Evolutionary conservation across 345 rosid species (phyloP).

Genomic region (Combretum micranthum): DNA sequence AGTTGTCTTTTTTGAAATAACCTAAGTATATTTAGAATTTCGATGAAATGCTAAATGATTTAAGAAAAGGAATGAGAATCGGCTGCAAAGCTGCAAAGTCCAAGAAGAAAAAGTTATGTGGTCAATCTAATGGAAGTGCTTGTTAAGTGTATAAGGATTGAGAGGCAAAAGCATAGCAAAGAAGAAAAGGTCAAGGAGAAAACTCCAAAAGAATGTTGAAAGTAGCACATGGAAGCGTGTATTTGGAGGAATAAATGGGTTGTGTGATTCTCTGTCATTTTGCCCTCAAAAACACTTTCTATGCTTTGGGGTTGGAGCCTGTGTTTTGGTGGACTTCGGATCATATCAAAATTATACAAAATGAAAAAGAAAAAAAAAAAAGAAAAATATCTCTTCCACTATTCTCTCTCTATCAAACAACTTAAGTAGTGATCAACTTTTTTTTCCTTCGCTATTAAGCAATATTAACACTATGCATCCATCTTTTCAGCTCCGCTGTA

Average conservation of each 20-base stretch:
- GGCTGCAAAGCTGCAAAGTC: slow-evolving; percentile 43
- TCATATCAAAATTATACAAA: neutral
- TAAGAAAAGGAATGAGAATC: slow-evolving; percentile 37
- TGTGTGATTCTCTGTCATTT: slow-evolving; percentile 6
- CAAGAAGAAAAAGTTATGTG: slow-evolving; percentile 48
- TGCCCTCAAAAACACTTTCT: slow-evolving; percentile 2
- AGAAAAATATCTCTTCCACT: too few relatives aligned
- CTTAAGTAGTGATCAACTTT: too few relatives aligned
- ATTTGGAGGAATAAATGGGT: slow-evolving; percentile 64
- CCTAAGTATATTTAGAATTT: neutral
- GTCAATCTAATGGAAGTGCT: slow-evolving; percentile 53
- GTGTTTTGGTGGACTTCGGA: slow-evolving; percentile 16
- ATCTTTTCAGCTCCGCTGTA: too few relatives aligned
- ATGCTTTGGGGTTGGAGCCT: slow-evolving; percentile 31
- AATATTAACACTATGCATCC: too few relatives aligned
- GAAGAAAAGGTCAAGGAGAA: slow-evolving; percentile 31
- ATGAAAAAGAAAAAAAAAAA: too few relatives aligned
- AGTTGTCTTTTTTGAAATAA: neutral
- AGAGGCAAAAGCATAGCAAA: slow-evolving; percentile 24
- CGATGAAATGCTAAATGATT: neutral
- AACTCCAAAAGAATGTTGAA: slow-evolving; percentile 50
- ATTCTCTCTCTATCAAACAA: neutral
- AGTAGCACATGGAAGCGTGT: slow-evolving; percentile 70
- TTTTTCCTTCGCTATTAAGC: too few relatives aligned
- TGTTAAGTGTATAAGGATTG: slow-evolving; percentile 21